Evolutionary conservation across 2,329 filamentous ascomycete genomes (phyloP), one percentile per base, ranked within the genome.

Genomic region (Macroventuria anomochaeta): DNA sequence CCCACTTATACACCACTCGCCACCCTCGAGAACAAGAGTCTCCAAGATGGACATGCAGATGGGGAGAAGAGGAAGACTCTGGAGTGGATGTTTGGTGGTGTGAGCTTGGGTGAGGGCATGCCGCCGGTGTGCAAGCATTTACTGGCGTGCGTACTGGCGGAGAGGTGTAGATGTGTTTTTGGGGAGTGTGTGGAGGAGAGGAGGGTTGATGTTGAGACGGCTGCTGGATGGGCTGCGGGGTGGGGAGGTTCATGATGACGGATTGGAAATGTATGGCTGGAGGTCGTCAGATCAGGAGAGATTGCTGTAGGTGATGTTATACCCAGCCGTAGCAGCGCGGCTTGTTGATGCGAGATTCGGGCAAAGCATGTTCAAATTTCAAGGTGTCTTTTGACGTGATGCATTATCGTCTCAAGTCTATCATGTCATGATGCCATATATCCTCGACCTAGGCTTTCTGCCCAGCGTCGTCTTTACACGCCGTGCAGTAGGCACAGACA

Each of bases 91-190:
- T 67, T 67, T 21, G 64, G 51, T 11, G 51, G 51, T 4, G 44
- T 49, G 23, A 54, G 44, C 29, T 12, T 49, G 5, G 44, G 34
- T 3, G 13, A 59, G 3, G 68, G 75, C 31, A 76, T 82, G 53
- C 83, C 85, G 47, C 81, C 82, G 5, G 64, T 90, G 76, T 99
- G 93, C 73, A 97, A 97, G 76, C 93, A 99, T 75, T 75, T 97
- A 5, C 82, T 97, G 13, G 93, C 93, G 1, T 96, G 90, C 72
- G 75, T 93, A 33, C 73, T 97, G 49, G 87, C 82, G 5, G 87
- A 91, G 70, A 79, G 81, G 39, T 93, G 90, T 78, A 71, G 70
- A 0, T 72, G 58, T 3, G 72, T 86, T 23, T 82, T 95, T 61
- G 82, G 80, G 4, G 65, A 66, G 1, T 84, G 83, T 63, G 80